A percentile compares a stretch with the other conserved stretches of the same genome.
phyloP scores from a whole-genome alignment of 2,329 filamentous ascomycete genomes.

The Emergomyces pasteurianus region DNA sequence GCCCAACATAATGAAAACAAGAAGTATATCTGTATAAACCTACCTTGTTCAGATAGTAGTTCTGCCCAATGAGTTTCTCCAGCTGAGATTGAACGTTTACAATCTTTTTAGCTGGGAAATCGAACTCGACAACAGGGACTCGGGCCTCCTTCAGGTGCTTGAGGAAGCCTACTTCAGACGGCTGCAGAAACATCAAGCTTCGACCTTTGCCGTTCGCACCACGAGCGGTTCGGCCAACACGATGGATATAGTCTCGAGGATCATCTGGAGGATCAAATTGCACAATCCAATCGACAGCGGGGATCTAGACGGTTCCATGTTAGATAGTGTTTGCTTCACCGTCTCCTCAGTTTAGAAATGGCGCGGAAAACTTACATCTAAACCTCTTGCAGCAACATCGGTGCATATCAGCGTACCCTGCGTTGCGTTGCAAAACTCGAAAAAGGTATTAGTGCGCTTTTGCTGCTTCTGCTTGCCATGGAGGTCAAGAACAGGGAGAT shows the following conservation, averaged over 20 bases:
- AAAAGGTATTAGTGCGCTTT: slow-evolving; percentile 97
- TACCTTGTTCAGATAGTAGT: slow-evolving; percentile 92
- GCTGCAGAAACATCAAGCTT: slow-evolving; percentile 86
- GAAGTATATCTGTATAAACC: slow-evolving; percentile 9
- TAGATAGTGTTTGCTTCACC: background rate
- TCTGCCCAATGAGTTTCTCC: slow-evolving; percentile 85
- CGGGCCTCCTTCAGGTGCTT: slow-evolving; percentile 81
- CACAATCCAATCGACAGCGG: slow-evolving; percentile 89
- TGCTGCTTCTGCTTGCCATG: slow-evolving; percentile 98
- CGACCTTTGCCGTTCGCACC: slow-evolving; percentile 73
- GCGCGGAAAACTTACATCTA: slow-evolving; percentile 52
- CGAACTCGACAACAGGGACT: slow-evolving; percentile 91
- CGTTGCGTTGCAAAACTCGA: slow-evolving; percentile 81
- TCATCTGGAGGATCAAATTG: slow-evolving; percentile 94
- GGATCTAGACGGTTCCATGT: slow-evolving; percentile 47
- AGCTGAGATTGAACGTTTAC: slow-evolving; percentile 82
- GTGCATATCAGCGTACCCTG: slow-evolving; percentile 88
- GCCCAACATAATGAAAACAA: slow-evolving; percentile 5
- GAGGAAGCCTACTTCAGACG: slow-evolving; percentile 83
- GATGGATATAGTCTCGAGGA: slow-evolving; percentile 84
- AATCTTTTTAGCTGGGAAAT: slow-evolving; percentile 86
- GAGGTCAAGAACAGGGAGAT: slow-evolving; percentile 73
- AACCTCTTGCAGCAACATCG: slow-evolving; percentile 84
- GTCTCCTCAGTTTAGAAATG: background rate
- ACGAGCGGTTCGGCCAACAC: slow-evolving; percentile 86